Percentiles rank a stretch among this genome's conserved stretches.
These are phyloP conservation scores for Populus tremula DNA, from an alignment of 345 rosid genomes.

Conservation along the genomic window DNA sequence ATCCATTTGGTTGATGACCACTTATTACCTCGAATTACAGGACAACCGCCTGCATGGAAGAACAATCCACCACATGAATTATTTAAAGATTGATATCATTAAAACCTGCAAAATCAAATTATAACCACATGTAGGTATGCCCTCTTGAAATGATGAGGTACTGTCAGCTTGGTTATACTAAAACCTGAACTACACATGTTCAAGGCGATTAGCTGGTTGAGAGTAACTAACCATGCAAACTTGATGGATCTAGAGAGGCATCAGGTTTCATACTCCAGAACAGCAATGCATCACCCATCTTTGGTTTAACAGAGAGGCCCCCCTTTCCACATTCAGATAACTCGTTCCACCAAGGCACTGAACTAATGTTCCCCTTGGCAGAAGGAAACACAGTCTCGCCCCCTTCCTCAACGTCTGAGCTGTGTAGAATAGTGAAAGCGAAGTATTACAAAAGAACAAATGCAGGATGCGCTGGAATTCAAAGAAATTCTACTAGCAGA, in stretches of 20 bases:
- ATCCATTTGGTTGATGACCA: constrained; percentile 99
- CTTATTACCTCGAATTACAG: constrained; percentile 85
- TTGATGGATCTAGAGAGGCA: constrained; percentile 68
- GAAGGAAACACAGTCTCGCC: constrained; percentile 94
- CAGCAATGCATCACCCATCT: constrained; percentile 95
- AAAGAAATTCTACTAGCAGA: neutral
- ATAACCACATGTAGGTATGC: neutral
- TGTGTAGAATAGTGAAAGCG: constrained; percentile 35
- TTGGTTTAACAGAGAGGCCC: constrained; percentile 87
- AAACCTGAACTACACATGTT: neutral
- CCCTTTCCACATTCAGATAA: constrained; percentile 80
- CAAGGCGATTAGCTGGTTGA: neutral
- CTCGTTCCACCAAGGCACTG: constrained; percentile 88
- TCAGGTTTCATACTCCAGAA: constrained; percentile 99
- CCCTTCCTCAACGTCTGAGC: constrained; percentile 96
- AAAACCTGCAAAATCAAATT: neutral
- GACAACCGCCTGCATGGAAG: constrained; percentile 72
- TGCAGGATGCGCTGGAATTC: constrained; percentile 2
- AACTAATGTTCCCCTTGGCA: constrained; percentile 77
- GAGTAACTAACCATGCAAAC: constrained; percentile 76
- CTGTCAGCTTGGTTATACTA: neutral
- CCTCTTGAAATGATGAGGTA: neutral
- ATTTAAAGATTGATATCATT: neutral
- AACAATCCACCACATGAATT: constrained; percentile 5
- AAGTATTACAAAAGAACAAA: constrained; percentile 9